Conservation (phyloP, 495 filamentous ascomycete genomes). For the Margaritispora aquatica region DNA sequence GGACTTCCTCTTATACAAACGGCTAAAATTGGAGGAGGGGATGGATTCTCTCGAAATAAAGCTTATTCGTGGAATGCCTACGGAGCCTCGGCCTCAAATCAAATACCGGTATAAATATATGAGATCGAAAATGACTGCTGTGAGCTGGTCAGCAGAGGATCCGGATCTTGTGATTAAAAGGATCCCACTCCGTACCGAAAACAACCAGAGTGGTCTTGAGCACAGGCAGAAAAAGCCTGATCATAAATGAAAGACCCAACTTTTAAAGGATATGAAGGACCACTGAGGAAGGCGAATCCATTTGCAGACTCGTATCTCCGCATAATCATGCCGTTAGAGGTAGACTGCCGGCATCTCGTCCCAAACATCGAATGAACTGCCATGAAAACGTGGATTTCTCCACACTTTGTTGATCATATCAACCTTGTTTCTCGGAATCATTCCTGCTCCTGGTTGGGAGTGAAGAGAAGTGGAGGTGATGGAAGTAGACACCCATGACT, state of each 20-base stretch:
- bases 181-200: background rate
- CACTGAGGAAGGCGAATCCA: background rate
- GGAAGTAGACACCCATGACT: background rate
- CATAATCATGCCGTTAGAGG: background rate
- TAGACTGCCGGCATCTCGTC: background rate
- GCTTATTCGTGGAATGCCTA: constrained; percentile 11
- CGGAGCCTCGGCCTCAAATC: no score
- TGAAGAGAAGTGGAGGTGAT: background rate
- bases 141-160: background rate
- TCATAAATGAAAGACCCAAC: no score
- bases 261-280: background rate
- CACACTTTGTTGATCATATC: background rate
- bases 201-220: no score
- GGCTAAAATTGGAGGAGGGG: background rate
- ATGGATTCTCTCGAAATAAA: background rate
- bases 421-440: background rate
- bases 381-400: background rate
- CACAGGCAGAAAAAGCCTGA: no score
- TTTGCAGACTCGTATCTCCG: background rate
- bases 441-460: background rate
- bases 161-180: background rate
- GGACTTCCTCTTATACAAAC: background rate
- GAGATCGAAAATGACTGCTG: background rate
- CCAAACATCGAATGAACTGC: background rate
- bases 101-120: no score